phyloP scores from a whole-genome alignment of 495 filamentous ascomycete genomes.

The Tuber magnatum region DNA sequence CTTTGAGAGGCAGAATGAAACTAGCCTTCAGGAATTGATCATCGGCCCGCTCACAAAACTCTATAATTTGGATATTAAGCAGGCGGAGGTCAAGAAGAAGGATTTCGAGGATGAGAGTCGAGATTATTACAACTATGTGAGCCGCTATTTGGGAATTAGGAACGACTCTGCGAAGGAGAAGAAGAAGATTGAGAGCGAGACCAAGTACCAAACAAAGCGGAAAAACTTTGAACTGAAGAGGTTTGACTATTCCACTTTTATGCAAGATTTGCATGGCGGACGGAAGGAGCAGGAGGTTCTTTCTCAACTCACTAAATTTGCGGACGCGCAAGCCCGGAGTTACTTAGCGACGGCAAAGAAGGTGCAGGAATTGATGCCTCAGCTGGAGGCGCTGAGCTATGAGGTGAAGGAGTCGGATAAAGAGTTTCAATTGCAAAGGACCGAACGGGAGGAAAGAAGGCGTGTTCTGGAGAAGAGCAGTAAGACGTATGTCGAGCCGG shows the following conservation, averaged over 20 bases:
- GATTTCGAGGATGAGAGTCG: conserved; percentile 98
- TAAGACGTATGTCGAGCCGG: conserved; percentile 72
- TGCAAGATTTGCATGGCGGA: conserved; percentile 96
- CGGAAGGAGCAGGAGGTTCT: conserved; percentile 96
- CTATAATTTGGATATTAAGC: conserved; percentile 94
- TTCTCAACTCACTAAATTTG: conserved; percentile 90
- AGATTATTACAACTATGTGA: conserved; percentile 92
- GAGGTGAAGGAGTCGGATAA: conserved; percentile 91
- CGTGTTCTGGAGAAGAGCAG: conserved; percentile 82
- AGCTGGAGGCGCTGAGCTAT: conserved; percentile 80
- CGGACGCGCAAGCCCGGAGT: conserved; percentile 76
- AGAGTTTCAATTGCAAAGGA: conserved; percentile 86
- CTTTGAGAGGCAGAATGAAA: conserved; percentile 77
- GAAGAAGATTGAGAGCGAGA: conserved; percentile 86
- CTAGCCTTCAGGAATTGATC: conserved; percentile 80
- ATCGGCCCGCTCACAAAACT: conserved; percentile 88
- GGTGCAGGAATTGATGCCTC: conserved; percentile 78
- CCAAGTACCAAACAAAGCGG: conserved; percentile 90
- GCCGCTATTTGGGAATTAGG: conserved; percentile 87
- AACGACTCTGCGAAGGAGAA: conserved; percentile 96
- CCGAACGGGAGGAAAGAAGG: conserved; percentile 88
- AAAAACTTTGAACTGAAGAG: conserved; percentile 92
- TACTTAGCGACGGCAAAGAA: conserved; percentile 78
- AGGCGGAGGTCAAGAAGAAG: conserved; percentile 91
- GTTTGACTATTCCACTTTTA: conserved; percentile 98